These are phyloP conservation scores for Lactuca sativa DNA, from an alignment of 129 eudicot species.

Conservation along the genomic window DNA sequence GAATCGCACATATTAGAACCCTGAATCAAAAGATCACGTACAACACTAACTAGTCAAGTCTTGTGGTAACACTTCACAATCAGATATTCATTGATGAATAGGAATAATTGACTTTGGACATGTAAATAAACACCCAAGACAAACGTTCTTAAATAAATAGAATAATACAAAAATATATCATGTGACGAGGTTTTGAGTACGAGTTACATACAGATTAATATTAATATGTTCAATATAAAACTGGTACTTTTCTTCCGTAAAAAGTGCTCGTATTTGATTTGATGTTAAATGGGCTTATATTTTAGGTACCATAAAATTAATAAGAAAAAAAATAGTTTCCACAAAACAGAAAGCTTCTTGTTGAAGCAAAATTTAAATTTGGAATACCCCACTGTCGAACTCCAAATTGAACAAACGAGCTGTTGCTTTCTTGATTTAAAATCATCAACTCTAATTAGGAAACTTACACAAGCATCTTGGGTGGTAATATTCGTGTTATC, in stretches of 20 bases:
- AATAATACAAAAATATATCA: background rate
- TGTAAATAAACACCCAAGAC: background rate
- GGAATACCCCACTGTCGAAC: background rate
- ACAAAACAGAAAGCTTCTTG: conserved; percentile 10
- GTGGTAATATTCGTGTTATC: conserved; percentile 26
- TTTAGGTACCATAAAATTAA: background rate
- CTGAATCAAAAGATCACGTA: conserved; percentile 11
- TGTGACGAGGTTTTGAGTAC: background rate
- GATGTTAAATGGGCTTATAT: conserved; percentile 1
- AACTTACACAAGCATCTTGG: conserved; percentile 38
- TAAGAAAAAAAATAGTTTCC: background rate
- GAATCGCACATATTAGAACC: conserved; percentile 37
- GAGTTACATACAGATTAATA: too few species aligned
- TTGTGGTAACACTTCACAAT: conserved; percentile 12
- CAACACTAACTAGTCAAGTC: background rate
- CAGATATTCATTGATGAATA: conserved; percentile 4
- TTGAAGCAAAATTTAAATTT: conserved; percentile 7
- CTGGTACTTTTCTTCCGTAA: background rate
- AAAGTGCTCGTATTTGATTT: conserved; percentile 12
- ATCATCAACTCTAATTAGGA: background rate
- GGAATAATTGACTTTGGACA: background rate
- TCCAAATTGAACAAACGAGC: background rate
- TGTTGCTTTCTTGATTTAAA: background rate
- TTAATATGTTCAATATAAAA: background rate
- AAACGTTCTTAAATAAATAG: too few species aligned